Conservation (phyloP, 192 early-diverging fungal genomes). For the Gamsiella multidivaricata region DNA sequence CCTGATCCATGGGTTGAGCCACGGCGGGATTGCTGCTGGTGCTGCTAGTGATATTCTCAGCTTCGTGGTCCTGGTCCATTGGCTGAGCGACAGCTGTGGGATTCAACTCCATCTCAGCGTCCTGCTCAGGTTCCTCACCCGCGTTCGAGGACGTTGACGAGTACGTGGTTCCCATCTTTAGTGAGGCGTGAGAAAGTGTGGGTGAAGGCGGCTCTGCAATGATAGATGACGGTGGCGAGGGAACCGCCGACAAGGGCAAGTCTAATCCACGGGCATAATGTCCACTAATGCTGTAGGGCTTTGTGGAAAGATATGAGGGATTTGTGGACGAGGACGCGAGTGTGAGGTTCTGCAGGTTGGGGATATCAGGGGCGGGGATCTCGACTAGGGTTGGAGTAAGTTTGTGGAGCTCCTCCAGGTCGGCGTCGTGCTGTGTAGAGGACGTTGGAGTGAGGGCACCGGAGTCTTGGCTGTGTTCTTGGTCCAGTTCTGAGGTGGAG, state of each 20-base stretch:
- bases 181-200: constrained; percentile 45
- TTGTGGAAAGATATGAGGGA: constrained; percentile 42
- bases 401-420: constrained; percentile 42
- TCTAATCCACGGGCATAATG: constrained; percentile 44
- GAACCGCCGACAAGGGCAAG: constrained; percentile 16
- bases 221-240: constrained; percentile 50
- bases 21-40: not conserved
- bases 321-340: constrained; percentile 19
- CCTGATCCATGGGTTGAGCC: not conserved
- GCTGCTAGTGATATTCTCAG: not conserved
- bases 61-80: not conserved
- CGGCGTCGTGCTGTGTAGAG: constrained; percentile 21
- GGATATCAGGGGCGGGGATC: constrained; percentile 41
- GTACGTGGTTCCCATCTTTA: constrained; percentile 34
- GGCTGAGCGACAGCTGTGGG: not conserved
- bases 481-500: constrained; percentile 15
- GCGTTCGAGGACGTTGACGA: constrained; percentile 44
- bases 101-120: constrained; percentile 33
- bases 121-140: constrained; percentile 36
- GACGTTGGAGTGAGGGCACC: constrained; percentile 19
- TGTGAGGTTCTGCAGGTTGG: constrained; percentile 16
- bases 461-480: not conserved
- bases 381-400: constrained; percentile 42
- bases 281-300: constrained; percentile 34
- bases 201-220: constrained; percentile 55